phyloP scores from a whole-genome alignment of 495 filamentous ascomycete species.

The Pyrenopolyporus hunteri region DNA sequence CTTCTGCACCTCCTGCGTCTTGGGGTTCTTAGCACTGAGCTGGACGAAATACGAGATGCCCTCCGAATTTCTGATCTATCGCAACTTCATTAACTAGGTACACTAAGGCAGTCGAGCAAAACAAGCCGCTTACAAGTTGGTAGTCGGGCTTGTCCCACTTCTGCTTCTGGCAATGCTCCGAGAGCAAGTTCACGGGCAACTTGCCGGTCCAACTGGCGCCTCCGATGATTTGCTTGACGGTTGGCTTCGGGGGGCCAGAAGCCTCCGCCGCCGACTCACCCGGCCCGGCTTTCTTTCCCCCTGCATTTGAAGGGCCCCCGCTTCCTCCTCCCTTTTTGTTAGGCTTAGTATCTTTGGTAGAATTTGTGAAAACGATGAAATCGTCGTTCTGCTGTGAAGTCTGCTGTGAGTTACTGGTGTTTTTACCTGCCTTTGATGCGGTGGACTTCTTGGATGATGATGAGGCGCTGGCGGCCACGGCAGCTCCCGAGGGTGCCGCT shows the following conservation, averaged over 20 bases:
- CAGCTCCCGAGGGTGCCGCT: constrained; percentile 27
- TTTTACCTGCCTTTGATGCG: constrained; percentile 45
- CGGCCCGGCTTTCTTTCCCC: constrained; percentile 49
- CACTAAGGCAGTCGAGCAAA: constrained; percentile 23
- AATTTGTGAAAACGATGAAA: constrained; percentile 72
- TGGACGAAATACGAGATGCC: constrained; percentile 81
- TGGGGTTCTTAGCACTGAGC: constrained; percentile 76
- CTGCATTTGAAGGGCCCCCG: constrained; percentile 36
- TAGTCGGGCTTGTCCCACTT: constrained; percentile 96
- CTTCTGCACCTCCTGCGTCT: constrained; percentile 75
- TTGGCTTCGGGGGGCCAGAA: constrained; percentile 69
- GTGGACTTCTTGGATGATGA: constrained; percentile 42
- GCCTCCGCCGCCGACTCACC: constrained; percentile 44
- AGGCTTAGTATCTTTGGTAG: constrained; percentile 60
- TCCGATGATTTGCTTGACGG: constrained; percentile 86
- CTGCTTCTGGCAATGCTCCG: constrained; percentile 93
- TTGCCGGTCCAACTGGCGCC: constrained; percentile 98
- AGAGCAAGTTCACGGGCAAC: constrained; percentile 87
- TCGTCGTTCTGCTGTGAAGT: constrained; percentile 59
- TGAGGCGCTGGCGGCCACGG: constrained; percentile 30
- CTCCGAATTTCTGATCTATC: constrained; percentile 48
- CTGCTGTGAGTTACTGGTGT: constrained; percentile 37
- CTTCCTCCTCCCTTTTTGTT: constrained; percentile 47
- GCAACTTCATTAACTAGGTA: constrained; percentile 37
- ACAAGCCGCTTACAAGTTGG: constrained; percentile 54